Conservation (phyloP, 1,284 basidiomycete genomes). For the Sporisorium exsertum region DNA sequence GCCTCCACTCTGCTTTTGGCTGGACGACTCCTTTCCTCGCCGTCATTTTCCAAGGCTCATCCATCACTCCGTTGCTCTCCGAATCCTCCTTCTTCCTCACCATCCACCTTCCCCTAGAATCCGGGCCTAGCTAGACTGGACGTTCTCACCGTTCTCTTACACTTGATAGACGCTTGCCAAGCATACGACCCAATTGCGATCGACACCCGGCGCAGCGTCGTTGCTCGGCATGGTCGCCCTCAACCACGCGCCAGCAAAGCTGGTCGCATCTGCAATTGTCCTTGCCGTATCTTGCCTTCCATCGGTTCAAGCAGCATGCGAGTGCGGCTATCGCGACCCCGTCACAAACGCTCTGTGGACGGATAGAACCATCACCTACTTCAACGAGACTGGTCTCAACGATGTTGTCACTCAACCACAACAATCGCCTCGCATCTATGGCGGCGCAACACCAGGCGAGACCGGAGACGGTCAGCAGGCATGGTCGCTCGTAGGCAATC, state of each 20-base stretch:
- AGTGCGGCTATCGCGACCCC: constrained; percentile 61
- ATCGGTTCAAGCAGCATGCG: constrained; percentile 40
- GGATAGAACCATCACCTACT: constrained; percentile 61
- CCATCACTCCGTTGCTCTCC: background rate
- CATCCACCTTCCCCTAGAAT: background rate
- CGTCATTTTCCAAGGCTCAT: background rate
- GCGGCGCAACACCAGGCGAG: constrained; percentile 36
- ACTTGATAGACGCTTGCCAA: background rate
- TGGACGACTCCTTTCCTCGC: background rate
- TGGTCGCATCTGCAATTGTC: constrained; percentile 25
- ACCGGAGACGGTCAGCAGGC: constrained; percentile 50
- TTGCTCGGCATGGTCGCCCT: constrained; percentile 15
- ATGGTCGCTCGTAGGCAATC: constrained; percentile 56
- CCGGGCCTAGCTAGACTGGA: background rate
- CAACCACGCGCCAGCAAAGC: constrained; percentile 18
- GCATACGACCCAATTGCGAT: background rate
- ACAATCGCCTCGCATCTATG: constrained; percentile 49
- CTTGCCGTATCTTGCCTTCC: constrained; percentile 20
- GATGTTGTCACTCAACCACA: constrained; percentile 49
- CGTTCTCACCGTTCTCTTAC: background rate
- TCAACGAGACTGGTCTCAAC: constrained; percentile 55
- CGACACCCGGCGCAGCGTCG: background rate
- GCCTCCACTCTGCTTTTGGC: background rate
- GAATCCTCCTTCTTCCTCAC: background rate
- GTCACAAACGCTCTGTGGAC: constrained; percentile 59